Evolutionary conservation across 1,284 basidiomycete genomes (phyloP), one percentile per base, ranked within the genome.

Genomic region (Rhodotorula glutinis): DNA sequence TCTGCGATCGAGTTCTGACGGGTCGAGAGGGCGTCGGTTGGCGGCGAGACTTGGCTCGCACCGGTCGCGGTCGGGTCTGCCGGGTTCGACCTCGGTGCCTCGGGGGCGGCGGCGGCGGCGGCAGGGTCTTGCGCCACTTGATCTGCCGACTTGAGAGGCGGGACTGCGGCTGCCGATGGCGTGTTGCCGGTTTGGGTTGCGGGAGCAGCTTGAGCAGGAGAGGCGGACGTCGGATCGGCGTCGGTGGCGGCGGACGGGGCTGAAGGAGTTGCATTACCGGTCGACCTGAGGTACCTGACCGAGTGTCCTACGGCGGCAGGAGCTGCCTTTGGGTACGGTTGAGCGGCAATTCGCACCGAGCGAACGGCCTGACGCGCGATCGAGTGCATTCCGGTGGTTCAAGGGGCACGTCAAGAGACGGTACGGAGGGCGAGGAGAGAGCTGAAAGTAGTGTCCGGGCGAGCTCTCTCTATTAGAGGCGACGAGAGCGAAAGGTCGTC

Each of bases 1-100:
- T 72, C 72, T 21, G 74, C 74, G 58, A 75, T 65, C 13, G 74
- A 69, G 27, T 52, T 54, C 38, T 57, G 52, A 44, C 63, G 63
- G 23, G 53, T 60, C 23, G 55, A 46, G 51, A 66, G 60, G 43
- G 65, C 68, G 53, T 63, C 59, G 55, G 49, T 54, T 53, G 62
- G 62, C 25, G 53, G 59, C 25, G 47, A 51, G 51, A 56, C 49
- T 7, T 51, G 61, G 38, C 55, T 30, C 4, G 29, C 53, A 4
- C 53, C 38, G 23, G 63, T 17, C 17, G 67, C 16, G 21, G 65
- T 43, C 10, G 60, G 57, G 47, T 56, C 57, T 23, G 43, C 41
- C 44, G 56, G 46, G 4, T 59, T 23, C n/a, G 60, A 23, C 2
- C n/a, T 10, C 13, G 63, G 33, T 11, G 61, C 19, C 9, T 59